Conservation (phyloP, 192 early-diverging fungal species). For the Backusella parvicylindrica region DNA sequence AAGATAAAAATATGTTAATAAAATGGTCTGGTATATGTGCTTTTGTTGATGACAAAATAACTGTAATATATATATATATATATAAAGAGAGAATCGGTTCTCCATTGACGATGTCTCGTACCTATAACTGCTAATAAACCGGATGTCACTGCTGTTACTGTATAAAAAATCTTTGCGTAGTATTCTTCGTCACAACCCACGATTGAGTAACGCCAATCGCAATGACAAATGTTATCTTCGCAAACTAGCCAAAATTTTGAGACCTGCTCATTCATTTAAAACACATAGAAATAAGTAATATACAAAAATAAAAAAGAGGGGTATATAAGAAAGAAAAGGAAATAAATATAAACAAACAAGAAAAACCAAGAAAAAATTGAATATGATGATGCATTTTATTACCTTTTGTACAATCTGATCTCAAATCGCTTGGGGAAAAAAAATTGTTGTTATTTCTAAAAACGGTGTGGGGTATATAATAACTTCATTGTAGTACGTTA, state of each 20-base stretch:
- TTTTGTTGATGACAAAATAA: not conserved
- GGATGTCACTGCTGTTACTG: not conserved
- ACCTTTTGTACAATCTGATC: not conserved
- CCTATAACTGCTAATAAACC: not conserved
- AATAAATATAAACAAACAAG: not conserved
- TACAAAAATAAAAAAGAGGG: not conserved
- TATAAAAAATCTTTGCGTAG: not conserved
- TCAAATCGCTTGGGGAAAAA: not conserved
- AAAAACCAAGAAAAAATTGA: not conserved
- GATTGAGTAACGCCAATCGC: not conserved
- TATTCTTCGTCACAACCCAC: not conserved
- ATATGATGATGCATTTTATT: not conserved
- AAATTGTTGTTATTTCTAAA: not conserved
- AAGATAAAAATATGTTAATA: not conserved
- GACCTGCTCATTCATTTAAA: constrained; percentile 32
- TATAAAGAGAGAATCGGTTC: not conserved
- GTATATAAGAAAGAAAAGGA: not conserved
- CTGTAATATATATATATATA: not conserved
- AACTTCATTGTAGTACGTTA: not conserved
- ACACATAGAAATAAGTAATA: not conserved
- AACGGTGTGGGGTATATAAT: not conserved
- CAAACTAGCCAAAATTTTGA: constrained; percentile 5
- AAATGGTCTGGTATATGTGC: not conserved
- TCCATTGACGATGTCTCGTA: not conserved
- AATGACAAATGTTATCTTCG: not conserved